Percentiles rank a stretch among this genome's conserved stretches.
These are phyloP conservation scores for Hemisphaericaspora subhashii DNA, from an alignment of 1,139 yeast genomes.

Conservation along the genomic window DNA sequence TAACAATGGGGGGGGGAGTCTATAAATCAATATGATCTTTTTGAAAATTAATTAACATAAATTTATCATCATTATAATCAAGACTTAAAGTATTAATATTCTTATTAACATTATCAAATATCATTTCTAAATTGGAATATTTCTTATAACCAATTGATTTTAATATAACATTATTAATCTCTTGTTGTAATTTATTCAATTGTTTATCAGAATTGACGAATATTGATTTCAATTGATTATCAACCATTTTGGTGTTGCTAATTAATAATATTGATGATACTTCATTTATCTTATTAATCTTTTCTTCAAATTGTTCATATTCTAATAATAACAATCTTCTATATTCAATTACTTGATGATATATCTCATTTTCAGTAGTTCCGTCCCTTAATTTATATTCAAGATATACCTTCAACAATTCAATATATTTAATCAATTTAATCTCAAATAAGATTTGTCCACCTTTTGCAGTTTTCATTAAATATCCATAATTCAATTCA, in stretches of 20 bases:
- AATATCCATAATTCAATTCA: constrained; percentile 42
- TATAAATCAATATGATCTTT: constrained; percentile 35
- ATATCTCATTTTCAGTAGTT: constrained; percentile 16
- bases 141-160: constrained; percentile 26
- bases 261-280: constrained; percentile 33
- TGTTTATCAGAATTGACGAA: constrained; percentile 24
- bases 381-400: constrained; percentile 19
- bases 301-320: constrained; percentile 14
- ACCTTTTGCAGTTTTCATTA: constrained; percentile 35
- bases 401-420: constrained; percentile 23
- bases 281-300: constrained; percentile 21
- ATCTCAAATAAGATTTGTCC: constrained; percentile 53
- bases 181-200: constrained; percentile 19
- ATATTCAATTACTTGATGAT: constrained; percentile 27
- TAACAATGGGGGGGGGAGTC: too few relatives aligned
- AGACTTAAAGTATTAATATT: constrained; percentile 35
- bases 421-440: constrained; percentile 50
- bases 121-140: constrained; percentile 33
- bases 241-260: too few relatives aligned
- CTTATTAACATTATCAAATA: constrained; percentile 32
- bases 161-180: constrained; percentile 32
- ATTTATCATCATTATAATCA: constrained; percentile 33
- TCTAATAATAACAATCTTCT: constrained; percentile 48
- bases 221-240: too few relatives aligned
- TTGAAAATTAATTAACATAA: constrained; percentile 41